Conservation (phyloP, 352 stramenopile genomes). For the Blastocystis sp. region DNA sequence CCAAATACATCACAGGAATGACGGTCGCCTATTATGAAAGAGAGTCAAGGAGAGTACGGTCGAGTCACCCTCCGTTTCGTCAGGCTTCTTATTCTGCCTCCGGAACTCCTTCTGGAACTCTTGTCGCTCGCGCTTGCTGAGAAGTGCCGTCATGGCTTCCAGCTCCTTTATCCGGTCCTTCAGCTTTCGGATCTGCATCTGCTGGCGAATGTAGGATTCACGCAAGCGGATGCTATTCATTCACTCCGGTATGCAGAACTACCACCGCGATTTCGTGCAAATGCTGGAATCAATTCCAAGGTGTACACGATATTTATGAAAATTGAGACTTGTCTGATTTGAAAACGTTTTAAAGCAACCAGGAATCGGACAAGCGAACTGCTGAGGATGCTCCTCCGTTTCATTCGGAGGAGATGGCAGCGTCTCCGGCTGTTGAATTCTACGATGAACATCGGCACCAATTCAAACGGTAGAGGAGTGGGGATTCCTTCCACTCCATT, state of each 20-base stretch:
- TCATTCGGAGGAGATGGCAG: background rate
- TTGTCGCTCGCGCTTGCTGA: slow-evolving; percentile 26
- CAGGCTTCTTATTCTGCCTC: background rate
- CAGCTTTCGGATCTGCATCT: slow-evolving; percentile 46
- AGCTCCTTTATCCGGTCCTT: slow-evolving; percentile 36
- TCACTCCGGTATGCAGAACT: background rate
- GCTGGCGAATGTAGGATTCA: slow-evolving; percentile 30
- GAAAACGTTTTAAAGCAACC: slow-evolving; percentile 45
- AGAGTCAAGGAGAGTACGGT: background rate
- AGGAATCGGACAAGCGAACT: slow-evolving; percentile 42
- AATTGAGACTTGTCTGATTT: slow-evolving; percentile 42
- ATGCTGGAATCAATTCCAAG: slow-evolving; percentile 42
- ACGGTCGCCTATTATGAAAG: background rate
- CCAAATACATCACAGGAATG: slow-evolving; percentile 26
- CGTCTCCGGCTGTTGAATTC: background rate
- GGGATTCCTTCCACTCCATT: background rate
- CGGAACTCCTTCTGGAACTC: slow-evolving; percentile 42
- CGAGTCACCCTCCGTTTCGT: background rate
- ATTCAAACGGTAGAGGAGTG: background rate
- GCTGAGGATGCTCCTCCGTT: background rate
- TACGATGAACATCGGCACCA: background rate
- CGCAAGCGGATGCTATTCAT: slow-evolving; percentile 34
- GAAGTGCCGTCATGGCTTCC: slow-evolving; percentile 10
- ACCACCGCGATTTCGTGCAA: slow-evolving; percentile 42
- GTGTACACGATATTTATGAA: slow-evolving; percentile 45